These are phyloP conservation scores for Rubus idaeus DNA, from an alignment of 306 rosid genomes.

Conservation along the genomic window DNA sequence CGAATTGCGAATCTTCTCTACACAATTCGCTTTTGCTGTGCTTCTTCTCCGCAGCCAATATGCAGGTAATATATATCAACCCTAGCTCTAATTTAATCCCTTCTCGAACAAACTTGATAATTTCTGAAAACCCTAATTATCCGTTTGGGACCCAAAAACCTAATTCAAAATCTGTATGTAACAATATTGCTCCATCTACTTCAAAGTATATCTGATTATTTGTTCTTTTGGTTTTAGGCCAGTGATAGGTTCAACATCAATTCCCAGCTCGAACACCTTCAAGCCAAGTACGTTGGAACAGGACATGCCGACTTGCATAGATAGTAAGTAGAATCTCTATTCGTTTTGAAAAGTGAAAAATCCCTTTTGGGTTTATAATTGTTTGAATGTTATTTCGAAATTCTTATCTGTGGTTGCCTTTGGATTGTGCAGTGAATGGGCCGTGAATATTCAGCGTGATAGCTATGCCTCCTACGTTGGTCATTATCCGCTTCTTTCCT, in stretches of 20 bases:
- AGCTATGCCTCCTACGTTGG: slow-evolving; percentile 95
- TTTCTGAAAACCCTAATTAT: neutral
- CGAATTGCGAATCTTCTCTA: neutral
- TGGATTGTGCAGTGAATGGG: slow-evolving; percentile 72
- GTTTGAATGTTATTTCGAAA: neutral
- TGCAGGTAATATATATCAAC: slow-evolving; percentile 30
- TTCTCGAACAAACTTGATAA: neutral
- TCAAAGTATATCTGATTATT: neutral
- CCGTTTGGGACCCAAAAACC: neutral
- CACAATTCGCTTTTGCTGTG: neutral
- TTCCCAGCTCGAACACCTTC: slow-evolving; percentile 92
- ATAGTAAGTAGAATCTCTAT: slow-evolving; percentile 48
- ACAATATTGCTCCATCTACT: neutral
- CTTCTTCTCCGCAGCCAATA: slow-evolving; percentile 16
- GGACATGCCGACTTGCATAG: slow-evolving; percentile 92
- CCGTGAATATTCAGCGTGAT: slow-evolving; percentile 94
- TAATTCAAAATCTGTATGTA: neutral
- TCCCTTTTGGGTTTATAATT: neutral
- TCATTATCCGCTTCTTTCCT: slow-evolving; percentile 72
- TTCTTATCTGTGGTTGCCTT: neutral
- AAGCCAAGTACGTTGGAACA: slow-evolving; percentile 96
- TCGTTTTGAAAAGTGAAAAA: neutral
- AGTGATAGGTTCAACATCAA: slow-evolving; percentile 96
- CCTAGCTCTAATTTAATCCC: neutral
- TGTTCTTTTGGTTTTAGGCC: slow-evolving; percentile 47